Evolutionary conservation across 192 early-diverging fungal species (phyloP), one percentile per base, ranked within the genome.

Genomic region (Coemansia sp.): DNA sequence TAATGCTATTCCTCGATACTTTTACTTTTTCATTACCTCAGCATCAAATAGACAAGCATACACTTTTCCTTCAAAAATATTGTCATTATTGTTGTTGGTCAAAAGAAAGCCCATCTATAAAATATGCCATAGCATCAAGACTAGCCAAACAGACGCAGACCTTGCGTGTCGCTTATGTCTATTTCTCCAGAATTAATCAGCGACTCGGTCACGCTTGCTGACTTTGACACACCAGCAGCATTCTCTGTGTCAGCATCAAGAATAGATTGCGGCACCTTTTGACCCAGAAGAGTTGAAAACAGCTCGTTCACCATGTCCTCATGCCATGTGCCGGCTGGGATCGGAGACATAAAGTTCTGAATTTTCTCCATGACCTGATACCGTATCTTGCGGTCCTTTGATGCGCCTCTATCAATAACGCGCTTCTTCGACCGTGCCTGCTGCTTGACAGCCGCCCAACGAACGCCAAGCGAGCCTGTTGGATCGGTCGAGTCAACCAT

Each of bases 311-410:
- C 83, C 95, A 95, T 97, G 67, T 90, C 88, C 42, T 95, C 95
- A 71, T 97, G 95, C 96, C 96, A 98, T 6, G 86, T 85, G 15
- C 92, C 92, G n/a, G 84, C 68, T 26, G 95, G 93, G 57, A 94
- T 86, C 15, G 96, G 93, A 5, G 92, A 91, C 95, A 98, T 98
- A 78, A 95, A 98, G 79, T 94, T 97, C 73, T 93, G 92, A 15
- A 98, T 77, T 68, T 97, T 98, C 65, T 98, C 96, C 67, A 96
- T 93, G n/a, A 95, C 90, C 65, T 96, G 90, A 78, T 94, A 98
- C 81, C 95, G 87, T 56, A 98, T 77, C 67, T 92, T 90, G 63
- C 96, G 86, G 21, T 95, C 96, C 77, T 98, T 98, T 67, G 89
- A 90, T 41, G 93, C 94, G 72, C 91, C 92, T 18, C 88, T 93